Conservation (phyloP, 106 monocot species). For the Platanthera guangdongensis region DNA sequence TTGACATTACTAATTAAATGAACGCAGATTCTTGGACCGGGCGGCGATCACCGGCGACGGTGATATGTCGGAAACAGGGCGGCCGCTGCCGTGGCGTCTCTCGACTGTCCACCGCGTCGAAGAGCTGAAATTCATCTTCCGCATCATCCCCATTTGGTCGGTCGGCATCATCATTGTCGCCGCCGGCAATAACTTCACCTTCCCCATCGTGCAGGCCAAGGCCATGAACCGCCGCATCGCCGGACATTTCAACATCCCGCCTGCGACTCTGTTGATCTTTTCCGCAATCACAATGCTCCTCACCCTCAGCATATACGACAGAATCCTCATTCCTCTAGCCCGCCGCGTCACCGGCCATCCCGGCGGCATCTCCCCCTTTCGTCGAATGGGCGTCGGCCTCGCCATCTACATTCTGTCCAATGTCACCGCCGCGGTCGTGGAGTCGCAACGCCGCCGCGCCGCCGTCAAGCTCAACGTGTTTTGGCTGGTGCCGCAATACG, state of each 20-base stretch:
- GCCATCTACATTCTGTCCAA: slow-evolving; percentile 31
- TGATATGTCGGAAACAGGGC: slow-evolving; percentile 26
- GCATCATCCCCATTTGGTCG: slow-evolving; percentile 58
- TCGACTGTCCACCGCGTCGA: slow-evolving; percentile 66
- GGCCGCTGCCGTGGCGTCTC: slow-evolving; percentile 34
- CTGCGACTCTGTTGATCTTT: slow-evolving; percentile 51
- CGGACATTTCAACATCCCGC: slow-evolving; percentile 37
- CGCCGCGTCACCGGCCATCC: slow-evolving; percentile 37
- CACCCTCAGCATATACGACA: slow-evolving; percentile 40
- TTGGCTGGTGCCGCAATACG: slow-evolving; percentile 61
- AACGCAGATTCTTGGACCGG: slow-evolving; percentile 48
- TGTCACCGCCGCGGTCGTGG: slow-evolving; percentile 32
- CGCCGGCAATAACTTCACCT: slow-evolving; percentile 46
- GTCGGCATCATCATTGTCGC: slow-evolving; percentile 32
- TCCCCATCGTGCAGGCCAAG: slow-evolving; percentile 50
- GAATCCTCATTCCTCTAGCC: slow-evolving; percentile 37
- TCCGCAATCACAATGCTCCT: slow-evolving; percentile 30
- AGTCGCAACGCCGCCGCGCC: slow-evolving; percentile 22
- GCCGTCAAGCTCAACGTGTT: slow-evolving; percentile 33
- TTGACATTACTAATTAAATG: too few species aligned
- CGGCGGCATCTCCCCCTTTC: slow-evolving; percentile 44
- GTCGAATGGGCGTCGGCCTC: slow-evolving; percentile 54
- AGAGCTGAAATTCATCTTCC: slow-evolving; percentile 58
- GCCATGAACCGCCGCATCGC: slow-evolving; percentile 57
- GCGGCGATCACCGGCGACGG: slow-evolving; percentile 34